Percentiles rank a stretch among this genome's conserved stretches.
These are phyloP conservation scores for Gossypium trilobum DNA, from an alignment of 441 rosid genomes.

Conservation along the genomic window DNA sequence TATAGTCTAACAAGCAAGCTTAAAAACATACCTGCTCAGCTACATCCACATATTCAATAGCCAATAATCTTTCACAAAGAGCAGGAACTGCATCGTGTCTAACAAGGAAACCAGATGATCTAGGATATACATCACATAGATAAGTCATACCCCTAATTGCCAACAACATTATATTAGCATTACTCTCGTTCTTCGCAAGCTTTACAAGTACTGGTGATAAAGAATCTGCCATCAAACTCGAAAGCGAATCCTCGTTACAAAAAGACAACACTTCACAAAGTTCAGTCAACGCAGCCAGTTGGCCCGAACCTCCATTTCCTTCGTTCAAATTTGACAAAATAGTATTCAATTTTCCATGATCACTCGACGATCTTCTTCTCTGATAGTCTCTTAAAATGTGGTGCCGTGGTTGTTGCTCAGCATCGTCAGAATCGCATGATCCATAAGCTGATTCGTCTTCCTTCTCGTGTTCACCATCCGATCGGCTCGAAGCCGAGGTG, in stretches of 20 bases:
- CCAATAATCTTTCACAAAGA: slow-evolving; percentile 70
- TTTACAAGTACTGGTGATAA: slow-evolving; percentile 72
- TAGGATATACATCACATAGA: slow-evolving; percentile 87
- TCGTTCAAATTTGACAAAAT: slow-evolving; percentile 47
- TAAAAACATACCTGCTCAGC: slow-evolving; percentile 74
- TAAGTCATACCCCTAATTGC: slow-evolving; percentile 88
- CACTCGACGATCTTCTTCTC: slow-evolving; percentile 56
- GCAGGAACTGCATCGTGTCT: slow-evolving; percentile 72
- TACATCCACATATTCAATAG: slow-evolving; percentile 81
- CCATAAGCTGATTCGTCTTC: slow-evolving; percentile 54
- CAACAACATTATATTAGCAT: slow-evolving; percentile 65
- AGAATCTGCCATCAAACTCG: slow-evolving; percentile 57
- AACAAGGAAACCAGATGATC: slow-evolving; percentile 60
- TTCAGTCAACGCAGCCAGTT: slow-evolving; percentile 61
- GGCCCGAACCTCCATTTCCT: slow-evolving; percentile 46
- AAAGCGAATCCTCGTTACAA: slow-evolving; percentile 69
- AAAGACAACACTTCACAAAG: slow-evolving; percentile 88
- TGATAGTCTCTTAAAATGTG: slow-evolving; percentile 49
- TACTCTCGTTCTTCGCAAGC: slow-evolving; percentile 53
- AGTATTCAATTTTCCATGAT: slow-evolving; percentile 55
- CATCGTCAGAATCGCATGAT: slow-evolving; percentile 77
- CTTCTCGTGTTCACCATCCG: slow-evolving; percentile 70
- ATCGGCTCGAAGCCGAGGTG: slow-evolving; percentile 69
- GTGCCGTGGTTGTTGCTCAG: slow-evolving; percentile 37
- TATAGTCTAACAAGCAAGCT: neutral